Percentiles rank a stretch among this genome's conserved stretches.
Conservation (phyloP, 441 rosid species). For the Euphorbia schlechtendalii region DNA sequence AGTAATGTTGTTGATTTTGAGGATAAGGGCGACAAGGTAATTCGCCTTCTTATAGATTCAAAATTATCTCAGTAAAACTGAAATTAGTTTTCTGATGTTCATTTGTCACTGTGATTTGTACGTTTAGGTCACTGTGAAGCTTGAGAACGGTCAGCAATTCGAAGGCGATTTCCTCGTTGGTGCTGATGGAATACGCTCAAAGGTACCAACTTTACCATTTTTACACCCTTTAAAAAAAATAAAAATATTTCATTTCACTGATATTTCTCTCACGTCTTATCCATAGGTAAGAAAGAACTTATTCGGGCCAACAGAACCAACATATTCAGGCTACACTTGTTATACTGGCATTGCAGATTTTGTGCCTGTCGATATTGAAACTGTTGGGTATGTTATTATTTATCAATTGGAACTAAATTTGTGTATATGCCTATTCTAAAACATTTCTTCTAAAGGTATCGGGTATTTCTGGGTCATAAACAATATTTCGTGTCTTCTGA, state of each 20-base stretch:
- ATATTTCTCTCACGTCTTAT: slow-evolving; percentile 3
- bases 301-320: slow-evolving; percentile 65
- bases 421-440: slow-evolving; percentile 12
- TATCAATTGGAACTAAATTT: background rate
- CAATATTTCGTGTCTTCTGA: slow-evolving; percentile 95
- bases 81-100: background rate
- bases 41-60: slow-evolving; percentile 7
- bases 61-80: background rate
- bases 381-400: slow-evolving; percentile 97
- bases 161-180: slow-evolving; percentile 90
- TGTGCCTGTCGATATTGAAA: slow-evolving; percentile 80
- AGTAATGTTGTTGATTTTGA: slow-evolving; percentile 79
- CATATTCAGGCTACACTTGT: slow-evolving; percentile 84
- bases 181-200: slow-evolving; percentile 95
- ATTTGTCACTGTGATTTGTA: slow-evolving; percentile 8
- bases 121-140: slow-evolving; percentile 61
- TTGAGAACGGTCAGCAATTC: slow-evolving; percentile 64
- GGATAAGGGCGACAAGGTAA: slow-evolving; percentile 75
- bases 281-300: slow-evolving; percentile 69
- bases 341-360: slow-evolving; percentile 94
- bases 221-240: background rate
- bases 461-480: slow-evolving; percentile 92
- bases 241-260: background rate
- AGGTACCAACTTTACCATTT: slow-evolving; percentile 31
- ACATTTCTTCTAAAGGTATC: slow-evolving; percentile 42